A percentile compares a stretch with the other conserved stretches of the same genome.
Evolutionary conservation across 495 filamentous ascomycete species (phyloP).

Genomic region (Staphylotrichum longicolle): DNA sequence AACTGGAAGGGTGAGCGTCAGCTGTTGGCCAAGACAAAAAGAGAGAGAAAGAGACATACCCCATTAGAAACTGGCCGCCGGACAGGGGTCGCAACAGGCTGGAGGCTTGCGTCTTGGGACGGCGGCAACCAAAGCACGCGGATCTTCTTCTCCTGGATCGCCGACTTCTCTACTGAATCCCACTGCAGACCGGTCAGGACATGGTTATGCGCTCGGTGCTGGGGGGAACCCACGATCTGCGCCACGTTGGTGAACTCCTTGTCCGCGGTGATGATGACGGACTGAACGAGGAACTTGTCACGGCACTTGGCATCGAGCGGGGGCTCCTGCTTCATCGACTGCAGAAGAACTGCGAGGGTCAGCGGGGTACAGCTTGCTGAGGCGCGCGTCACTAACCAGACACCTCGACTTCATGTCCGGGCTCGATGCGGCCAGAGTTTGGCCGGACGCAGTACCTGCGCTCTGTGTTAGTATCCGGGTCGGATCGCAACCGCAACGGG

Average conservation of each 20-base stretch:
- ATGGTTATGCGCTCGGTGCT: neutral
- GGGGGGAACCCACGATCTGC: constrained; percentile 63
- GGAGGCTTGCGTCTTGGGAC: constrained; percentile 22
- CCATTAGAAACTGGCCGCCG: constrained; percentile 32
- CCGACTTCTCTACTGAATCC: constrained; percentile 69
- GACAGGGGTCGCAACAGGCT: constrained; percentile 27
- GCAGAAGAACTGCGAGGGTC: constrained; percentile 70
- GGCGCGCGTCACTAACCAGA: constrained; percentile 61
- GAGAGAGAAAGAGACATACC: constrained; percentile 23
- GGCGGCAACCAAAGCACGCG: constrained; percentile 76
- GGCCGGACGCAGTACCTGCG: constrained; percentile 93
- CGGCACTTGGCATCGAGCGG: constrained; percentile 81
- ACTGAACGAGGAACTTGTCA: constrained; percentile 98
- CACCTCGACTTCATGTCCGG: constrained; percentile 83
- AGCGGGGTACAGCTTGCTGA: neutral
- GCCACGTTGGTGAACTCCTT: constrained; percentile 77
- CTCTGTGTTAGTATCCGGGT: constrained; percentile 22
- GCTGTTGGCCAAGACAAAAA: neutral
- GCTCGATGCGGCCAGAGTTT: constrained; percentile 92
- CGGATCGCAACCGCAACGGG: neutral
- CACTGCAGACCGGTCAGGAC: constrained; percentile 53
- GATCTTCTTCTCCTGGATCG: constrained; percentile 91
- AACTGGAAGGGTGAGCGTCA: constrained; percentile 20
- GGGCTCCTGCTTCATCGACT: constrained; percentile 96
- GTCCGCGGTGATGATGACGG: constrained; percentile 77